Evolutionary conservation across 2,329 filamentous ascomycete species (phyloP), one percentile per base, ranked within the genome.

Genomic region (Botrytis pseudocinerea): DNA sequence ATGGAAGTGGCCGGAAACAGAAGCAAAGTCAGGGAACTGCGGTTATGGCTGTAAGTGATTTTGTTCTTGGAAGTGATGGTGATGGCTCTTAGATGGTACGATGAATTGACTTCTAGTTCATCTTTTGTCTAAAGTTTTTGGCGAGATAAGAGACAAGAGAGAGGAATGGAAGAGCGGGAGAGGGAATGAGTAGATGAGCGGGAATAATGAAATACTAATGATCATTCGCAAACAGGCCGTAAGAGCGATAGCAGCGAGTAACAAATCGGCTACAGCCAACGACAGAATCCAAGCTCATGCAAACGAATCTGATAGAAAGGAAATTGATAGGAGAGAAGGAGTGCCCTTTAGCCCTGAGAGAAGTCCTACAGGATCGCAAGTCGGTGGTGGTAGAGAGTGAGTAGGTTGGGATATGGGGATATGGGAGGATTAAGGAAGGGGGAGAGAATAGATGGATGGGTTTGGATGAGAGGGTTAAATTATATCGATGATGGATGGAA

Each of bases 31-130:
- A 72, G n/a, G 70, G 44, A 25, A 61, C 70, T 32, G 70, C 70
- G 44, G 70, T 72, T n/a, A 72, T 72, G 63, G 70, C 70, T n/a
- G 70, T 69, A 51, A 38, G 70, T 69, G 8, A 0, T 32, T 61
- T n/a, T 42, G 25, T 48, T n/a, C 25, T 32, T 46, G n/a, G 7
- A 5, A 9, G 10, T 28, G 25, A 28, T 3, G 10, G 61, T 63
- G 40, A 44, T 14, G 16, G 9, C 18, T 44, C 16, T n/a, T 22
- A 14, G 42, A 48, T 65, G 44, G 1, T 32, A 16, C 0, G 38
- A 42, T 20, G 40, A 16, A 44, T 28, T 28, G 3, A 5, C 8
- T 35, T 14, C 7, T 6, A 5, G 12, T 20, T 28, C 1, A 4
- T 54, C 22, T 57, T 38, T 54, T 7, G 20, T 57, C 18, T 7